phyloP scores from a whole-genome alignment of 805 yeast genomes.

The Saturnispora halmiae region DNA sequence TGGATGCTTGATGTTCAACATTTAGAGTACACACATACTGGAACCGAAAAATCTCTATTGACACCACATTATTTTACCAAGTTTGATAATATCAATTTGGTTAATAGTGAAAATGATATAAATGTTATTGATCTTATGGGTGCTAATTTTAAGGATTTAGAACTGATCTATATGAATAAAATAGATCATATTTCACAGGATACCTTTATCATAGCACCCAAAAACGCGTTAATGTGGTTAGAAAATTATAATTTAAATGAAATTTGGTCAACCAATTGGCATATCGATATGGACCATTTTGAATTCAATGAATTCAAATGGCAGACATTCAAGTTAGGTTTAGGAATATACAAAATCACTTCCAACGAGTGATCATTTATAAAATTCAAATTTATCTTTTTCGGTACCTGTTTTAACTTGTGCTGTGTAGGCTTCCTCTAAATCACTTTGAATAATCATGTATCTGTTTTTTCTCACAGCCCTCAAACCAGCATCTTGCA shows the following conservation, averaged over 20 bases:
- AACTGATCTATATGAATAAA: constrained; percentile 6
- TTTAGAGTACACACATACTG: constrained; percentile 2
- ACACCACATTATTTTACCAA: constrained; percentile 3
- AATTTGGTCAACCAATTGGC: constrained; percentile 35
- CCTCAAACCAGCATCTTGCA: constrained; percentile 99
- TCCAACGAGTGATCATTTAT: no score
- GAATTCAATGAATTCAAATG: constrained; percentile 36
- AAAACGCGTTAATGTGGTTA: constrained; percentile 20
- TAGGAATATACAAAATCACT: constrained; percentile 42
- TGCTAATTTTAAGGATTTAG: constrained; percentile 25
- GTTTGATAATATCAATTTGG: background rate
- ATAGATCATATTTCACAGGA: background rate
- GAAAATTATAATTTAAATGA: background rate
- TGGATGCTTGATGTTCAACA: constrained; percentile 44
- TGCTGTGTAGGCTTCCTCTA: constrained; percentile 95
- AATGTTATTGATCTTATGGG: constrained; percentile 41
- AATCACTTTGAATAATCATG: constrained; percentile 89
- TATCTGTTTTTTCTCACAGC: constrained; percentile 98
- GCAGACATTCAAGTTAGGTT: constrained; percentile 50
- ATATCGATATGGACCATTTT: constrained; percentile 68
- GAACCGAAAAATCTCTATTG: constrained; percentile 2
- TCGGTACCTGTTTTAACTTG: constrained; percentile 95
- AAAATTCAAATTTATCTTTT: constrained; percentile 95
- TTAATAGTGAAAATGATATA: background rate
- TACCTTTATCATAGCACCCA: constrained; percentile 24